phyloP scores from a whole-genome alignment of 2,329 filamentous ascomycete genomes.

The Dactylellina parvicollis region DNA sequence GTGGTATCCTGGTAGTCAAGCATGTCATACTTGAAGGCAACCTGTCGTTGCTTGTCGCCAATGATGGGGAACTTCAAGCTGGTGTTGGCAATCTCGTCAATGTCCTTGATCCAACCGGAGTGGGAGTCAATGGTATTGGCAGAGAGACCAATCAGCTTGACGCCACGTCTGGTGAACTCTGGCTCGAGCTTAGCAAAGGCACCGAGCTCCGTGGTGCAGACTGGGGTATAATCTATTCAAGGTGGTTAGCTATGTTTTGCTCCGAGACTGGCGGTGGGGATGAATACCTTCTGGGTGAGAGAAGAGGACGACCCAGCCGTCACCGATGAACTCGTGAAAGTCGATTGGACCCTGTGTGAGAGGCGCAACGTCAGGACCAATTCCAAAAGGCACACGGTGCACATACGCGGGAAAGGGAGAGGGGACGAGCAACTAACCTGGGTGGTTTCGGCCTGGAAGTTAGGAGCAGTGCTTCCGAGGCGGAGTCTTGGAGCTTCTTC shows the following conservation, averaged over 20 bases:
- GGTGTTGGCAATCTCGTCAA: slow-evolving; percentile 62
- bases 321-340: slow-evolving; percentile 77
- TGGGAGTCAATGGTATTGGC: slow-evolving; percentile 69
- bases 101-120: slow-evolving; percentile 68
- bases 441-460: slow-evolving; percentile 76
- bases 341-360: slow-evolving; percentile 68
- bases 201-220: slow-evolving; percentile 72
- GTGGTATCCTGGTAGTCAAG: slow-evolving; percentile 60
- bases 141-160: slow-evolving; percentile 71
- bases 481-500: slow-evolving; percentile 65
- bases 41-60: slow-evolving; percentile 62
- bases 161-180: slow-evolving; percentile 71
- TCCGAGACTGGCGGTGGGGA: slow-evolving; percentile 54
- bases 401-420: neutral
- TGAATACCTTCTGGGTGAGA: slow-evolving; percentile 69
- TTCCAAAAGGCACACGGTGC: neutral
- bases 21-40: slow-evolving; percentile 63
- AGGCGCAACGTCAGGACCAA: neutral
- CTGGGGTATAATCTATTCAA: slow-evolving; percentile 65
- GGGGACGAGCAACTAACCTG: slow-evolving; percentile 47
- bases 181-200: slow-evolving; percentile 73
- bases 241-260: slow-evolving; percentile 25
- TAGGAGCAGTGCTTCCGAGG: slow-evolving; percentile 73
- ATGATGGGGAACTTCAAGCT: slow-evolving; percentile 63
- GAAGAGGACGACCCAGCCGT: slow-evolving; percentile 77